Base-by-base conservation (phyloP, 495 filamentous ascomycete genomes). In the Penicillium pancosmium region DNA sequence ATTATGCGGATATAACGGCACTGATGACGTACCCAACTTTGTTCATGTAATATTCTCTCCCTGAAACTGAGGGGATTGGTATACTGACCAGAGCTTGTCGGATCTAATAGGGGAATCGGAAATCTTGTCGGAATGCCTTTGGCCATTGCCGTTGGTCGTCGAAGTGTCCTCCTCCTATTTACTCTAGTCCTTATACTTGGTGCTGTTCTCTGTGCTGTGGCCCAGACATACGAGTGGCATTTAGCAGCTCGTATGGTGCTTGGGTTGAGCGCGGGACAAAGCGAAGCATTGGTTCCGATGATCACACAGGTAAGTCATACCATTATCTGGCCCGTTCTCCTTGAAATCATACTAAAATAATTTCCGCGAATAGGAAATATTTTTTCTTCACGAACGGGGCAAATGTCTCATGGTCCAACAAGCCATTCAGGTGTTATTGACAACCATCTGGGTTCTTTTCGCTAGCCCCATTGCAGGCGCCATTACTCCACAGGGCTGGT, bases 91-190 rank as follows among this genome's bases (percentile, higher is more conserved):
- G 21, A 34, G 0, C 5, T 38, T 47, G 4, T 27, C 11, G 5
- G 5, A 11, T 31, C 8, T 35, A 31, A n/a, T 40, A 56, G 58
- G 69, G 77, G 77, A 10, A 62, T 78, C 48, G 75, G 73, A 0
- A 75, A 76, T 38, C 63, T 78, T 18, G 59, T 79, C 23, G 73
- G 73, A 55, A 72, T 77, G 69, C 77, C 77, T 36, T 50, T 78
- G 1, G 73, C 77, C 2, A 64, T 78, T 33, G 70, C 72, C 5
- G 59, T 77, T 43, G 77, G 77, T 12, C 67, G 75, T 40, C 68
- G 77, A 15, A 64, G 72, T 15, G 73, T 77, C 4, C 66, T 74
- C 7, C 63, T 79, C 4, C 50, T 50, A 2, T 73, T 63, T 8
- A 73, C 67, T 1, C 19, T 71, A 3, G 54, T 76, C 8, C 41